phyloP scores from a whole-genome alignment of 192 early-diverging fungal species.

The Podila epigama region DNA sequence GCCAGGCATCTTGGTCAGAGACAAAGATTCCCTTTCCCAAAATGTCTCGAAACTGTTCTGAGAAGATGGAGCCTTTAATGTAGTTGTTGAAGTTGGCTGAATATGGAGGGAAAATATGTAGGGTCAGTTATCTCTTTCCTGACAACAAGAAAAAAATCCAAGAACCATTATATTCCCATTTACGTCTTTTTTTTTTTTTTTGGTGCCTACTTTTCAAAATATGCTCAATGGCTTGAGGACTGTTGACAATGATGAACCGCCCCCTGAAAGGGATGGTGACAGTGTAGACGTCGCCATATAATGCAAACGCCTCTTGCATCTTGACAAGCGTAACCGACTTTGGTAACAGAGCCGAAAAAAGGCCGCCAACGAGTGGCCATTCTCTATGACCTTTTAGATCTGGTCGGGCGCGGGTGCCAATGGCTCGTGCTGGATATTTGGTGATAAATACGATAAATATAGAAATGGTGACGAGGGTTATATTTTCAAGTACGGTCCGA shows the following conservation, averaged over 20 bases:
- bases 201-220: neutral
- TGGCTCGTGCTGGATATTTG: neutral
- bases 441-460: neutral
- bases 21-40: constrained; percentile 59
- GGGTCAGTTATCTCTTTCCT: neutral
- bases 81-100: neutral
- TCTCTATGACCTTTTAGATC: neutral
- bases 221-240: neutral
- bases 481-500: neutral
- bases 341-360: neutral
- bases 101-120: neutral
- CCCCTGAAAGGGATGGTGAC: constrained; percentile 1
- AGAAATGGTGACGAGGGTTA: neutral
- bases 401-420: neutral
- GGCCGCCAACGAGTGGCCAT: neutral
- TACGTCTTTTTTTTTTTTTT: too few relatives aligned
- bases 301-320: neutral
- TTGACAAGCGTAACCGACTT: neutral
- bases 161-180: too few relatives aligned
- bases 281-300: neutral
- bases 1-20: constrained; percentile 55
- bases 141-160: too few relatives aligned
- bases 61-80: neutral
- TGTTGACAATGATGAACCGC: constrained; percentile 4
- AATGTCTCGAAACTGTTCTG: constrained; percentile 8